Conservation (phyloP, 2,329 filamentous ascomycete species). For the Xylaria sp. region DNA sequence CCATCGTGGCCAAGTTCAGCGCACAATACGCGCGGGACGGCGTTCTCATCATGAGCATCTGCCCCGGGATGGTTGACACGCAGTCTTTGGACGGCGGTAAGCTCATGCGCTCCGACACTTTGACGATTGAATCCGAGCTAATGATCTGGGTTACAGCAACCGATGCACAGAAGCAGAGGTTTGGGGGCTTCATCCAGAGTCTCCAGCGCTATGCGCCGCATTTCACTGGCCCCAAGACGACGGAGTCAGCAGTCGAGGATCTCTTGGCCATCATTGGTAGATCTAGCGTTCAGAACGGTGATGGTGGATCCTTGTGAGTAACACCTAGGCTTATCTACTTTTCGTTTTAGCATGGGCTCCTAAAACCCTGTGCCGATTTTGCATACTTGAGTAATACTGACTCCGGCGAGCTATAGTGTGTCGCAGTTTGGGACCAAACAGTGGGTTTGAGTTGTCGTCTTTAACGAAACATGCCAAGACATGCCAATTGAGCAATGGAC, state of each 20-base stretch:
- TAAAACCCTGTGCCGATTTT: neutral
- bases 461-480: too few species aligned
- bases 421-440: conserved; percentile 11
- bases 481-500: too few species aligned
- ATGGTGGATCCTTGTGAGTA: conserved; percentile 20
- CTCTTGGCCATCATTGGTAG: conserved; percentile 8
- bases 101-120: neutral
- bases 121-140: conserved; percentile 2
- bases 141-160: conserved; percentile 6
- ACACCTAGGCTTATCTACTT: neutral
- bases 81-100: conserved; percentile 5
- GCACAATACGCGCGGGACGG: conserved; percentile 10
- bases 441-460: conserved; percentile 2
- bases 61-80: conserved; percentile 17
- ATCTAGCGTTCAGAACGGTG: conserved; percentile 21
- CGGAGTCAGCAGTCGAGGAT: conserved; percentile 1
- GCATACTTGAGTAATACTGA: neutral
- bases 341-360: neutral
- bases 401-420: neutral
- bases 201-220: conserved; percentile 16
- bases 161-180: conserved; percentile 13
- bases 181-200: conserved; percentile 1
- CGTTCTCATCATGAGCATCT: conserved; percentile 15
- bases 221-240: conserved; percentile 14
- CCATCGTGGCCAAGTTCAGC: conserved; percentile 16